Evolutionary conservation across 2,329 filamentous ascomycete species (phyloP), one percentile per base, ranked within the genome.

Genomic region (Phaeosphaeria sp.): DNA sequence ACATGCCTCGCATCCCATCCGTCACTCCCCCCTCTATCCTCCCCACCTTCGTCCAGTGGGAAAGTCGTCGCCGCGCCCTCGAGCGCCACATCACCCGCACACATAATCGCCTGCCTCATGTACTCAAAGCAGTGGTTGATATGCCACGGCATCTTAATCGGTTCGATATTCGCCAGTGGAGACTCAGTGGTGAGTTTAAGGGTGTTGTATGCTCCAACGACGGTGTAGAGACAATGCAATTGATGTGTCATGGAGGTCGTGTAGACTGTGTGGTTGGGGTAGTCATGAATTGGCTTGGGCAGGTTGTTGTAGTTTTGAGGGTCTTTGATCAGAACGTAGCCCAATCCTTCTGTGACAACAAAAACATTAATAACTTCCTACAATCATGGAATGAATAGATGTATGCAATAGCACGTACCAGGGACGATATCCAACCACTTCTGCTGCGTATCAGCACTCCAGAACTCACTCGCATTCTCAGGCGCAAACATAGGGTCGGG

Each of bases 101-200:
- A 75, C 72, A 74, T 74, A 25, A 75, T 67, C 1, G 69, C 69
- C 49, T 75, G 73, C 18, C 72, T 52, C 20, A 75, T 65, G 53
- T 75, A 74, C 23, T 74, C 72, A 52, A 73, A 75, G 58, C 72
- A 74, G 56, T 75, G 73, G 47, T 70, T 74, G 25, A 75, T 64
- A 30, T 74, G 73, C 73, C 73, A 75, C 4, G 71, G 66, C 63
- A 72, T 70, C 25, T 73, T 67, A 36, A 74, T 65, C 1, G 65
- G 56, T 18, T 65, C 23, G 46, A 46, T 36, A 21, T 55, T 59
- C 2, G 56, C 15, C 6, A 56, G 48, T 3, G 63, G 53, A 6
- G 50, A 55, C 17, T 57, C 56, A 1, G 64, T 52, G 3, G 54
- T 60, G 3, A 71, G 39, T 25, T 66, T 64, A 47, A 72, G 62